Percentiles rank a stretch among this genome's conserved stretches.
These are phyloP conservation scores for Polyrhizophydium stewartii DNA, from an alignment of 371 early-diverging fungal genomes.

Conservation along the genomic window DNA sequence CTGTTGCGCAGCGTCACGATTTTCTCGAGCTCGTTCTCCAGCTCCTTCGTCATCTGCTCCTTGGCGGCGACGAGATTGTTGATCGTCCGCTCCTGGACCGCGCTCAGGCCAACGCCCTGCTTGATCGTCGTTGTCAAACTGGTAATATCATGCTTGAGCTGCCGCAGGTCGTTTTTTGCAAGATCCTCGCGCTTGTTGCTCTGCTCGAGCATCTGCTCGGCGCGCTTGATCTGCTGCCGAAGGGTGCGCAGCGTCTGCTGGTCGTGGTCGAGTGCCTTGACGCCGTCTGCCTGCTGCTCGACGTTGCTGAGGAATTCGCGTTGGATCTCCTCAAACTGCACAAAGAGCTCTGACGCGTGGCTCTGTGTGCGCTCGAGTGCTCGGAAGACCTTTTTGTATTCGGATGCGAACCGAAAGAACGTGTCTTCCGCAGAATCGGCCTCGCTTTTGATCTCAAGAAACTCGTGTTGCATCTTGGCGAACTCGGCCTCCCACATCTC, in stretches of 20 bases:
- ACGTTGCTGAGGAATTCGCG: conserved; percentile 29
- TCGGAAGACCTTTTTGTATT: conserved; percentile 46
- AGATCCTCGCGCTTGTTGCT: conserved; percentile 38
- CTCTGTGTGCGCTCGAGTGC: conserved; percentile 29
- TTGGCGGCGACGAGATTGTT: conserved; percentile 41
- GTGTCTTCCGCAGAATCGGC: conserved; percentile 14
- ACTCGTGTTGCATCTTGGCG: conserved; percentile 22
- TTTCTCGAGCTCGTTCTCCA: conserved; percentile 43
- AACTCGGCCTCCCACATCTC: neutral
- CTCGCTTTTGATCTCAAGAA: conserved; percentile 14
- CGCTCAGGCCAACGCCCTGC: conserved; percentile 48
- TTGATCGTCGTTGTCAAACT: conserved; percentile 36
- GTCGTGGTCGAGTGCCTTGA: conserved; percentile 26
- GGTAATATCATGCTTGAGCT: conserved; percentile 35
- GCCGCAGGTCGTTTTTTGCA: conserved; percentile 38
- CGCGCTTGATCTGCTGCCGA: conserved; percentile 31
- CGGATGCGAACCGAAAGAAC: conserved; percentile 24
- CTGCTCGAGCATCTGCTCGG: conserved; percentile 34
- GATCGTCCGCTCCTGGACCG: conserved; percentile 43
- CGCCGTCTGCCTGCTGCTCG: conserved; percentile 23
- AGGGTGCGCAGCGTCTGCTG: conserved; percentile 27
- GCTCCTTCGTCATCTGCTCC: conserved; percentile 38
- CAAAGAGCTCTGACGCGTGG: conserved; percentile 25
- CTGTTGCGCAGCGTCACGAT: conserved; percentile 39
- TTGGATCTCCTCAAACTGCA: conserved; percentile 24